Percentiles rank a stretch among this genome's conserved stretches.
Conservation (phyloP, 352 stramenopile genomes). For the Phytophthora palmivora region DNA sequence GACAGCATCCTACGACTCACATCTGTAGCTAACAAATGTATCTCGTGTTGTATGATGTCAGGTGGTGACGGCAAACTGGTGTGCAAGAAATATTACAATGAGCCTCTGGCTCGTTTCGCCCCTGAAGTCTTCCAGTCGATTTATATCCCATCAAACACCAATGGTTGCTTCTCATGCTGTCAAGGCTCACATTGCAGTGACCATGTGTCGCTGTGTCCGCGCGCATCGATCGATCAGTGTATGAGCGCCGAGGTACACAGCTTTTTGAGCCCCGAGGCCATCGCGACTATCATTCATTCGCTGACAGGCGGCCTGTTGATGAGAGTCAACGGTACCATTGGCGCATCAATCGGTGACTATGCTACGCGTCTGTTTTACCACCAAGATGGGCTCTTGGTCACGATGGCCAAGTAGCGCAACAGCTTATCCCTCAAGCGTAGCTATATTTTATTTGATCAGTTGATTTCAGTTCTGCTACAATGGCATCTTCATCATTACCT, state of each 20-base stretch:
- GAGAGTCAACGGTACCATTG: conserved; percentile 83
- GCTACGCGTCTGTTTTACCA: conserved; percentile 70
- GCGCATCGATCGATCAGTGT: conserved; percentile 56
- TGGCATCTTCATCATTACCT: conserved; percentile 9
- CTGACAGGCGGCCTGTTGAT: conserved; percentile 79
- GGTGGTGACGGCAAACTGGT: conserved; percentile 50
- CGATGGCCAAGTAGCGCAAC: conserved; percentile 52
- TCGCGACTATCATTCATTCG: conserved; percentile 76
- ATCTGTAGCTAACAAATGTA: no score
- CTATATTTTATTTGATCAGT: conserved; percentile 17
- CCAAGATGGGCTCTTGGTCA: conserved; percentile 78
- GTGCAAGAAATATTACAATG: conserved; percentile 76
- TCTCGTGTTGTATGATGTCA: conserved; percentile 3
- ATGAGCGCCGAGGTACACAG: conserved; percentile 74
- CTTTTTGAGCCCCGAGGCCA: conserved; percentile 79
- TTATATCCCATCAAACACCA: conserved; percentile 71
- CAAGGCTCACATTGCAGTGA: conserved; percentile 63
- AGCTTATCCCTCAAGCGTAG: conserved; percentile 8
- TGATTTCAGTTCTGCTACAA: conserved; percentile 16
- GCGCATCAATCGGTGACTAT: conserved; percentile 72
- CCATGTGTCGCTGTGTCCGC: conserved; percentile 65
- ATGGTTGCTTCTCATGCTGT: conserved; percentile 83
- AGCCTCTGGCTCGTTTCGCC: conserved; percentile 71
- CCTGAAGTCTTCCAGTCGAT: conserved; percentile 70
- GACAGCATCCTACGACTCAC: not conserved